Base-by-base conservation (phyloP, 2,329 filamentous ascomycete species). In the Botrytis medusae region DNA sequence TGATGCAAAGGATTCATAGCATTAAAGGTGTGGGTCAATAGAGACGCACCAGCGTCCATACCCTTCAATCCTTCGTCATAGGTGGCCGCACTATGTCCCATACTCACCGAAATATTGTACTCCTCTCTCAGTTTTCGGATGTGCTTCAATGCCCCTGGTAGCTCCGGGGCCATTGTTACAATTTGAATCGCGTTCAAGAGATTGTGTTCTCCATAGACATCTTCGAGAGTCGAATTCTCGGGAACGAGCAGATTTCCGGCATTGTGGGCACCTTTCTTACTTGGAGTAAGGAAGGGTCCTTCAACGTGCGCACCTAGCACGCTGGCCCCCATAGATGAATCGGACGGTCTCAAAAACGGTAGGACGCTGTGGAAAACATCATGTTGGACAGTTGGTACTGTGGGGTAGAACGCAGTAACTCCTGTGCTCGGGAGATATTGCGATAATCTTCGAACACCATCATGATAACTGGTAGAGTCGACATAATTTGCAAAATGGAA, bases 231-330 rank as follows among this genome's bases (percentile, higher is more conserved):
- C n/a, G 75, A 59, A 20, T 69, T 54, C 12, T 65, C 65, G 14
- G 79, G 79, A 18, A 78, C 64, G 37, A 77, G 77, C 76, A 80
- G 77, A 54, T 79, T 77, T 46, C 74, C 69, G 2, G 77, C 77
- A 77, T 79, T 77, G 57, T 88, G 86, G 10, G 87, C 87, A 57
- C 87, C 87, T 78, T 86, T 86, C 77, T 88, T 88, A 5, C 81
- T 79, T 1, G 85, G 83, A 74, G 85, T 83, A 9, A 89, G 83
- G 76, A 87, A 88, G 12, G 87, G 87, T 2, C 87, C 87, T 83
- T 89, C 87, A 29, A 83, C 83, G 77, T 89, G 87, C n/a, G 86
- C 86, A 44, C 87, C 87, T 1, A 88, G 83, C 9, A 88, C 81
- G 29, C 84, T 83, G n/a, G 87, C 86, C 7, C 83, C 83, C 22